Percentiles rank a stretch among this genome's conserved stretches.
Evolutionary conservation across 2,329 filamentous ascomycete genomes (phyloP).

Genomic region (Botrytis paeoniae): DNA sequence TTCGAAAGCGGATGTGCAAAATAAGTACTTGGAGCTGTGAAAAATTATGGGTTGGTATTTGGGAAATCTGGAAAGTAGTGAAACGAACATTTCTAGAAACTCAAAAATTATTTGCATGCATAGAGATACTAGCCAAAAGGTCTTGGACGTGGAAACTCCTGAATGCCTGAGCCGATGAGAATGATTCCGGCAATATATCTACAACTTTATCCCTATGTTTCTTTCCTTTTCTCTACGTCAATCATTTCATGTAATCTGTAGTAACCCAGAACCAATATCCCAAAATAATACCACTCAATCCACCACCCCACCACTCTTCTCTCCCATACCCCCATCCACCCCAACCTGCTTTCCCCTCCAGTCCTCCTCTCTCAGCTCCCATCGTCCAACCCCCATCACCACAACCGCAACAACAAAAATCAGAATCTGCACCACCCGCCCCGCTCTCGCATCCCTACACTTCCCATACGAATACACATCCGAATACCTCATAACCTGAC

Average conservation of each 20-base stretch:
- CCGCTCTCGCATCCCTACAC: neutral
- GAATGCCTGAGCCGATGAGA: too few species aligned
- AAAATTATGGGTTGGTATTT: neutral
- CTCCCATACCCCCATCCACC: neutral
- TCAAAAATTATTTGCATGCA: fast-evolving
- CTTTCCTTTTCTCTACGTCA: neutral
- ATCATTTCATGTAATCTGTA: too few species aligned
- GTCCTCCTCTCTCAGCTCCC: too few species aligned
- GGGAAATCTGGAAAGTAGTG: neutral
- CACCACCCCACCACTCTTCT: neutral
- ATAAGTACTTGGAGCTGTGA: neutral
- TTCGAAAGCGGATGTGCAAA: neutral
- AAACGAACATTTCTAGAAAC: neutral
- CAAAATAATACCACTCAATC: neutral
- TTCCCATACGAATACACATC: neutral
- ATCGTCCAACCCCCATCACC: too few species aligned
- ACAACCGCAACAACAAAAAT: neutral
- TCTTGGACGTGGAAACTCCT: neutral
- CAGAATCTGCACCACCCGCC: neutral
- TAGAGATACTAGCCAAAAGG: neutral
- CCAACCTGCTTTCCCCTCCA: neutral
- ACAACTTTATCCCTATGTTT: neutral
- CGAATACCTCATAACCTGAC: neutral
- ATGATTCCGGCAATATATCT: too few species aligned
- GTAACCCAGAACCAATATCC: neutral